Evolutionary conservation across 2,329 filamentous ascomycete genomes (phyloP), one percentile per base, ranked within the genome.

Genomic region (Metarhizium album): DNA sequence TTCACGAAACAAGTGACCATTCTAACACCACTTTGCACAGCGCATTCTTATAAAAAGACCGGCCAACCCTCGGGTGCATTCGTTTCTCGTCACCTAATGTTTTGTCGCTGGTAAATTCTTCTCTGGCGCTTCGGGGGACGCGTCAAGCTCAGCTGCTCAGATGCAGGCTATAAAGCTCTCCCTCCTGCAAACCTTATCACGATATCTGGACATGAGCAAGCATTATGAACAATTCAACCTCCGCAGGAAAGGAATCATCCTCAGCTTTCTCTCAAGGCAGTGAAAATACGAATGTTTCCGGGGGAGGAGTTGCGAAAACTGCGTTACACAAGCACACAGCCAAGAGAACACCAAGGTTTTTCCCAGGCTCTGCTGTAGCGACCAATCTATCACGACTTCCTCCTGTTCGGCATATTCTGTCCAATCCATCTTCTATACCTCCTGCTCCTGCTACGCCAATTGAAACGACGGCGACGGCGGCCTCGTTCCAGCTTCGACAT

Each of bases 141-240:
- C n/a, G 31, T 35, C 45, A 37, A 37, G 13, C 16, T 47, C 31
- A 27, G 31, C 9, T 22, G 11, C 20, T 5, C 31, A 13, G 31
- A 38, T 47, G 45, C 5, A 18, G 8, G 31, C 18, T 33, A 40
- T 20, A 20, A 11, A 9, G 22, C 20, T 43, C 22, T 43, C 22
- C 22, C 22, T 24, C 7, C 40, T 14, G 40, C 14, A 5, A 24
- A 43, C 20, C 40, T 18, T 24, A 20, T 23, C 40, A 18, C 18
- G 40, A 43, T 22, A n/a, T 9, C 40, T 50, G 27, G 31, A 18
- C 45, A 50, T 53, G 50, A 38, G 45, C 52, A 35, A 52, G 27
- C 29, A 53, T 38, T 38, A 53, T 53, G 52, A 49, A 47, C 20
- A 42, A 13, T 14, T n/a, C 43, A 51, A 45, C 16, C 42, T 29